A percentile compares a stretch with the other conserved stretches of the same genome.
Evolutionary conservation across 345 rosid species (phyloP).

Genomic region (Camelina neglecta): DNA sequence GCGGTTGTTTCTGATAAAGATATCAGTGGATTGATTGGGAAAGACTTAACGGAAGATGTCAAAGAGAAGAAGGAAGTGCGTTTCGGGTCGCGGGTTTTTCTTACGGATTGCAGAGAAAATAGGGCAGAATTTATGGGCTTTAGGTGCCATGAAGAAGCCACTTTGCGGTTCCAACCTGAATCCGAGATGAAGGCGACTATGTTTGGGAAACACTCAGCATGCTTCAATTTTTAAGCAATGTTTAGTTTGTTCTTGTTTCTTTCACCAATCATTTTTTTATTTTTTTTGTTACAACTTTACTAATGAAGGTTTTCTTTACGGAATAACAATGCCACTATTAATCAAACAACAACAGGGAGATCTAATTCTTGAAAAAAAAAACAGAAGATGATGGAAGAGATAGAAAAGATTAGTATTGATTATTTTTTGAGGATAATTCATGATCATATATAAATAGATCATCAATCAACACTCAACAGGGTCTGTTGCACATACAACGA

Average conservation of each 20-base stretch:
- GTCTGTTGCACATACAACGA: conserved; percentile 36
- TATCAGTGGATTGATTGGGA: conserved; percentile 1
- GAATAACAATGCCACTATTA: too few species aligned
- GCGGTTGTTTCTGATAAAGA: neutral
- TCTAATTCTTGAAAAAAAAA: too few species aligned
- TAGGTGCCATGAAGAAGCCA: too few species aligned
- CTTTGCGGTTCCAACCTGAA: too few species aligned
- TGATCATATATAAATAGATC: neutral
- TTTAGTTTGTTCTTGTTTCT: too few species aligned
- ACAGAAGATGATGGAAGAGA: neutral
- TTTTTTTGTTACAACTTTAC: neutral
- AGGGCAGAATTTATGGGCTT: too few species aligned
- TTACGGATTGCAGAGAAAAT: too few species aligned
- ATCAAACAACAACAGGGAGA: too few species aligned
- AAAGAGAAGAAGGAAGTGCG: conserved; percentile 1
- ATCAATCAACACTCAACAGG: conserved; percentile 14
- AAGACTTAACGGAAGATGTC: conserved; percentile 20
- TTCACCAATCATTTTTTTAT: neutral
- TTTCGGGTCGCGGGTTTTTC: too few species aligned
- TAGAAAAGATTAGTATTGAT: neutral
- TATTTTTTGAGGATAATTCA: neutral
- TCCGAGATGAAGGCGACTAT: too few species aligned
- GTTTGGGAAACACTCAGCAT: too few species aligned
- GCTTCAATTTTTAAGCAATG: too few species aligned
- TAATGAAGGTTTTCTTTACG: neutral